Conservation (phyloP, 2,329 filamentous ascomycete genomes). For the Xylariaceae sp. region DNA sequence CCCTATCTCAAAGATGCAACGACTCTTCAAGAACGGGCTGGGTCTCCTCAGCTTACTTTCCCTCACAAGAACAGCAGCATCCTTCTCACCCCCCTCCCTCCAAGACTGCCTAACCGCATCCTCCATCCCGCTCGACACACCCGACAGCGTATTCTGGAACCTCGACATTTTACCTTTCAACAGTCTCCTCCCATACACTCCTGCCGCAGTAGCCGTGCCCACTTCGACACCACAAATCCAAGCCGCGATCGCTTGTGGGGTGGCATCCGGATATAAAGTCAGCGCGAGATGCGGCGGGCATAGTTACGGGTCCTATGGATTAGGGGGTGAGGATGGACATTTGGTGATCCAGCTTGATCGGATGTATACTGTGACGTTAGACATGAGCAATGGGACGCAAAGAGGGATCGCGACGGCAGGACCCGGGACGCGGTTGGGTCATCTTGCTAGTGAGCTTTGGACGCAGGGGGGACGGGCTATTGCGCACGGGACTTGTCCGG, state of each 20-base stretch:
- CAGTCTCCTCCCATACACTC: slow-evolving; percentile 28
- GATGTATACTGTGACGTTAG: slow-evolving; percentile 39
- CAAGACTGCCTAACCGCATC: too few species aligned
- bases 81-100: too few species aligned
- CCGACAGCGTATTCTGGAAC: too few species aligned
- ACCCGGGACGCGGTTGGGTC: slow-evolving; percentile 41
- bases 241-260: slow-evolving; percentile 41
- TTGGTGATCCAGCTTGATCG: slow-evolving; percentile 43
- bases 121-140: too few species aligned
- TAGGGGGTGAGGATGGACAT: slow-evolving; percentile 43
- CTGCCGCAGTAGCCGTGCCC: slow-evolving; percentile 40
- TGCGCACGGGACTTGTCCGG: slow-evolving; percentile 37
- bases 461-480: slow-evolving; percentile 32
- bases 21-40: too few species aligned
- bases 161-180: slow-evolving; percentile 29
- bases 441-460: slow-evolving; percentile 33
- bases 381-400: too few species aligned
- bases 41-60: too few species aligned
- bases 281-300: slow-evolving; percentile 47
- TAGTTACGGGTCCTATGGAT: slow-evolving; percentile 43
- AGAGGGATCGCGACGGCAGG: slow-evolving; percentile 40
- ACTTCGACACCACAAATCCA: slow-evolving; percentile 40
- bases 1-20: too few species aligned
- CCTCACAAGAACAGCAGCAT: too few species aligned
- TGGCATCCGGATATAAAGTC: slow-evolving; percentile 38